Base-by-base conservation (phyloP, 129 eudicot species). In the Silybum marianum region DNA sequence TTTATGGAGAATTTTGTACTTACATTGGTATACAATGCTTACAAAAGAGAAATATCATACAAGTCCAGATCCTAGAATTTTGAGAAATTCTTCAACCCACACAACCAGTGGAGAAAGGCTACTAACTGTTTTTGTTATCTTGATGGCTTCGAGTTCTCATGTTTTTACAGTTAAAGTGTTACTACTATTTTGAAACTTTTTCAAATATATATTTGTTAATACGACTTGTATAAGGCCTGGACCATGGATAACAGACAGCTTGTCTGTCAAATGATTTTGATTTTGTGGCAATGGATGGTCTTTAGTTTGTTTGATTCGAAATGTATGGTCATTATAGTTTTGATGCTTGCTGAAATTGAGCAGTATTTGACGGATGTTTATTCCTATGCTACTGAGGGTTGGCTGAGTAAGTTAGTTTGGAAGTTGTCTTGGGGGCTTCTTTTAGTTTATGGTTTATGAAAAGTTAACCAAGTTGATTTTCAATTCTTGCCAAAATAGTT, bases 1-100 rank as follows among this genome's bases (percentile, higher is more conserved):
- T 32, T 60, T 76, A 76, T 23, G 81, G 73, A 23, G 42, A 60
- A 77, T 38, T 65, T 26, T 78, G 69, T 42, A 28, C 70, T 78
- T 32, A 28, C 48, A 40, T 32, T 69, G 82, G 38, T 28, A 40
- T 69, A 71, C 62, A 51, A 5, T 51, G 62, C 16, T 51, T 5
- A 51, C 62, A 16, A 14, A 14, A 51, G 62, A 51, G 62, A 16
- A 51, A 14, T 51, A 16, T 51, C 63, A 18, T 51, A 16, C 16
- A 51, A 51, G 63, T 51, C 19, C 63, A 51, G 63, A 51, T 51
- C 63, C 63, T 51, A 51, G 21, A 51, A 51, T 18, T 18, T 16
- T 51, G 8, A 51, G 63, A 51, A 51, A 51, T 16, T 51, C 22
- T 51, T 16, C 63, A 51, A 51, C 63, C 22, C 63, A 51, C 63